phyloP scores from a whole-genome alignment of 805 yeast genomes.

The Barnettozyma siamensis region DNA sequence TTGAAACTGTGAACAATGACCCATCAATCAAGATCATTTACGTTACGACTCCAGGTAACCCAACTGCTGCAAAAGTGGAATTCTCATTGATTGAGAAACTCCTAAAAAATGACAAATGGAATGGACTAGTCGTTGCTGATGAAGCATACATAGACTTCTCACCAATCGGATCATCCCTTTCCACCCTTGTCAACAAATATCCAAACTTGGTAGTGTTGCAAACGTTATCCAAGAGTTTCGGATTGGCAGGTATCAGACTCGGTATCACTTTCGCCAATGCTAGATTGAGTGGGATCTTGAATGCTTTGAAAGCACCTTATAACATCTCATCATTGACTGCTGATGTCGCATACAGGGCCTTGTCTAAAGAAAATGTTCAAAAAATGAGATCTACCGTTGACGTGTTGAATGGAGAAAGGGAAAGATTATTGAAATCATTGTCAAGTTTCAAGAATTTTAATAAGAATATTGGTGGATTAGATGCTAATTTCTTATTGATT shows the following conservation, averaged over 20 bases:
- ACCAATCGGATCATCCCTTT: conserved; percentile 57
- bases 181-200: conserved; percentile 73
- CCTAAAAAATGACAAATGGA: conserved; percentile 45
- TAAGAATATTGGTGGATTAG: conserved; percentile 71
- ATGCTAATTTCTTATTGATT: conserved; percentile 78
- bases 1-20: conserved; percentile 49
- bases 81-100: conserved; percentile 43
- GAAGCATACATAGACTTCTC: conserved; percentile 94
- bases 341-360: conserved; percentile 68
- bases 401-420: conserved; percentile 50
- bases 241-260: conserved; percentile 89
- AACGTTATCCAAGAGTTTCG: conserved; percentile 91
- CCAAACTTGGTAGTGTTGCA: conserved; percentile 86
- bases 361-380: conserved; percentile 48
- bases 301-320: conserved; percentile 94
- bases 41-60: conserved; percentile 95
- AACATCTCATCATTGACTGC: conserved; percentile 83
- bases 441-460: conserved; percentile 60
- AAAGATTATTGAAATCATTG: conserved; percentile 45
- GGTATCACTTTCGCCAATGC: conserved; percentile 71
- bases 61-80: conserved; percentile 69
- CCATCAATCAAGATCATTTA: conserved; percentile 66
- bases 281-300: conserved; percentile 60
- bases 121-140: conserved; percentile 80
- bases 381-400: conserved; percentile 53